These are phyloP conservation scores for Aquilaria sinensis DNA, from an alignment of 345 rosid genomes.

Conservation along the genomic window DNA sequence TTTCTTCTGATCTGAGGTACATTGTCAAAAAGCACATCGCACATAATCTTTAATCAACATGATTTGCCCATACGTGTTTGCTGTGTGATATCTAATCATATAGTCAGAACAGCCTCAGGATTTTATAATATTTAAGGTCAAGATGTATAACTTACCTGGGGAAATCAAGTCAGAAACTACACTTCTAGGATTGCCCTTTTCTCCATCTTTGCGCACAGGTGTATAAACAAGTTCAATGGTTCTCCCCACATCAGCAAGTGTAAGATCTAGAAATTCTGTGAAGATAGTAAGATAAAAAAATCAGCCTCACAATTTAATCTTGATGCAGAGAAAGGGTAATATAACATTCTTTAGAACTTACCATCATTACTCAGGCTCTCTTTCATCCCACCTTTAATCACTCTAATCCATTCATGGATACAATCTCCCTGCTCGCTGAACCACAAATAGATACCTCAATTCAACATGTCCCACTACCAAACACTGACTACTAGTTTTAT, in stretches of 20 bases:
- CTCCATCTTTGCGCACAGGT: conserved; percentile 88
- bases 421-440: conserved; percentile 80
- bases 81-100: too few species aligned
- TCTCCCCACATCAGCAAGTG: conserved; percentile 72
- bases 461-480: conserved; percentile 6
- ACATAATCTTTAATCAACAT: too few species aligned
- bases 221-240: conserved; percentile 71
- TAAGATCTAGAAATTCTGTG: conserved; percentile 79
- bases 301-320: conserved; percentile 9
- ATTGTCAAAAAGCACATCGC: too few species aligned
- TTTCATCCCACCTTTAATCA: conserved; percentile 54
- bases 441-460: conserved; percentile 13
- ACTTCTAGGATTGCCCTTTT: conserved; percentile 59
- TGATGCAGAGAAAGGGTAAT: background rate
- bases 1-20: too few species aligned
- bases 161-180: conserved; percentile 54
- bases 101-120: too few species aligned
- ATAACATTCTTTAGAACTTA: conserved; percentile 21
- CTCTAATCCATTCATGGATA: conserved; percentile 76
- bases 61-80: too few species aligned
- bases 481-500: conserved; percentile 7
- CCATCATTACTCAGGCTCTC: conserved; percentile 66
- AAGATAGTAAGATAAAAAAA: conserved; percentile 13
- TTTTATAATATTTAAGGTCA: too few species aligned
- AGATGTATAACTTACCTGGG: conserved; percentile 56